A percentile compares a stretch with the other conserved stretches of the same genome.
Conservation (phyloP, 768 basidiomycete genomes). For the Lactarius deliciosus region DNA sequence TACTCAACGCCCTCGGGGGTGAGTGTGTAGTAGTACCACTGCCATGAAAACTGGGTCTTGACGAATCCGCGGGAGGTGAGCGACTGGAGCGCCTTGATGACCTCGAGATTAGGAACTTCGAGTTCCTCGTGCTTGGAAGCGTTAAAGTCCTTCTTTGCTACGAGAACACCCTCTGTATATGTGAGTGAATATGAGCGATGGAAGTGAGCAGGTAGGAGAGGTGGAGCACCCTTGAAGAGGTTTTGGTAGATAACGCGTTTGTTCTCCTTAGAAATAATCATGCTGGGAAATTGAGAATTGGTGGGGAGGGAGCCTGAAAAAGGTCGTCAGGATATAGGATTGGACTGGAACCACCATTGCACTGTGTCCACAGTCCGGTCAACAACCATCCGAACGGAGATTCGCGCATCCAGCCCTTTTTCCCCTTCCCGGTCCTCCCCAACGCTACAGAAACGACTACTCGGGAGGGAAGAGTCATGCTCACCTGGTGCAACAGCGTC, state of each 20-base stretch:
- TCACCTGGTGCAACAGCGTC: slow-evolving; percentile 6
- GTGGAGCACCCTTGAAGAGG: slow-evolving; percentile 95
- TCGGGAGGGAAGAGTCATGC: neutral
- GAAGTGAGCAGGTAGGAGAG: neutral
- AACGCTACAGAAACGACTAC: neutral
- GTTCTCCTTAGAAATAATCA: slow-evolving; percentile 98
- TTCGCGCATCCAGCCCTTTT: slow-evolving; percentile 39
- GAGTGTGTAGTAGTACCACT: slow-evolving; percentile 97
- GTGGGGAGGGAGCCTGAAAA: slow-evolving; percentile 36
- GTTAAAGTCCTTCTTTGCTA: slow-evolving; percentile 99
- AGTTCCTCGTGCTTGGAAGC: slow-evolving; percentile 94
- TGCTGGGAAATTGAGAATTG: slow-evolving; percentile 48
- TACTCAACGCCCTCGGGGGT: slow-evolving; percentile 97
- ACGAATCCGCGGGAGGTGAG: slow-evolving; percentile 77
- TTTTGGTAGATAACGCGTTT: slow-evolving; percentile 96
- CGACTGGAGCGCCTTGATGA: slow-evolving; percentile 71
- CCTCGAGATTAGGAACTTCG: slow-evolving; percentile 63
- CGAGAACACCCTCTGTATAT: slow-evolving; percentile 87
- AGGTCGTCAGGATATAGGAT: neutral
- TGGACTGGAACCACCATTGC: slow-evolving; percentile 40
- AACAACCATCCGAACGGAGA: slow-evolving; percentile 36
- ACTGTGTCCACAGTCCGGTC: slow-evolving; percentile 36
- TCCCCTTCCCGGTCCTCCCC: slow-evolving; percentile 20
- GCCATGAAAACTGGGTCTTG: slow-evolving; percentile 99
- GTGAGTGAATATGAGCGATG: neutral